Base-by-base conservation (phyloP, 2,329 filamentous ascomycete species). In the Cytospora piceicola region DNA sequence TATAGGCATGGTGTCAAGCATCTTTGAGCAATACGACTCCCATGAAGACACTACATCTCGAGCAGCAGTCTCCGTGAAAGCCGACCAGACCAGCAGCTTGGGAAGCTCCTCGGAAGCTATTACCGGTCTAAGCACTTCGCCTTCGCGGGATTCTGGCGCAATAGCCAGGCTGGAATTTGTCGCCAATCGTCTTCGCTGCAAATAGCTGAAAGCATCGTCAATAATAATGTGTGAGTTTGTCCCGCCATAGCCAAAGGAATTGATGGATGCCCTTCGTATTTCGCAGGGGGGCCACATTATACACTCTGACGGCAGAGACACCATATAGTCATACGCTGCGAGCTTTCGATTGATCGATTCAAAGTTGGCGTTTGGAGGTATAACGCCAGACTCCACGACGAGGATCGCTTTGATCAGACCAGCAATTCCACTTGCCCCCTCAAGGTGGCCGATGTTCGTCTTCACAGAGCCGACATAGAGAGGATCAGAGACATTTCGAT, bases 321-420 rank as follows among this genome's bases (percentile, higher is more conserved):
- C 12, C 3, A 27, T 53, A n/a, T 14, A 39, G 51, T 8, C 54
- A 11, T 1, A 9, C 60, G 49, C 60, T 65, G 8, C 57, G 55
- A 15, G 54, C 3, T 29, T 49, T 12, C 66, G 67, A 57, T 70
- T 71, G 6, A 65, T 56, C 39, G 14, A n/a, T 49, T 67, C 58
- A 32, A 68, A 69, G 39, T 53, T 15, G 0, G 61, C 20, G 20
- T 65, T 68, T 14, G 70, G 66, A 6, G 68, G 68, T 7, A 71
- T 68, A 17, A 66, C 29, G n/a, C 67, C 68, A 27, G 63, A 54
- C 42, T 72, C 69, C 27, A 72, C 49, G 2, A 53, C n/a, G 2
- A 68, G 42, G 9, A 69, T 42, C 7, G 66, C 51, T 64, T 71
- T 71, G 51, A 72, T 61, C 12, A 71, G 8, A 8, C 68, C 65